Evolutionary conservation across 2,329 filamentous ascomycete genomes (phyloP).

Genomic region (Penicillium sp.): DNA sequence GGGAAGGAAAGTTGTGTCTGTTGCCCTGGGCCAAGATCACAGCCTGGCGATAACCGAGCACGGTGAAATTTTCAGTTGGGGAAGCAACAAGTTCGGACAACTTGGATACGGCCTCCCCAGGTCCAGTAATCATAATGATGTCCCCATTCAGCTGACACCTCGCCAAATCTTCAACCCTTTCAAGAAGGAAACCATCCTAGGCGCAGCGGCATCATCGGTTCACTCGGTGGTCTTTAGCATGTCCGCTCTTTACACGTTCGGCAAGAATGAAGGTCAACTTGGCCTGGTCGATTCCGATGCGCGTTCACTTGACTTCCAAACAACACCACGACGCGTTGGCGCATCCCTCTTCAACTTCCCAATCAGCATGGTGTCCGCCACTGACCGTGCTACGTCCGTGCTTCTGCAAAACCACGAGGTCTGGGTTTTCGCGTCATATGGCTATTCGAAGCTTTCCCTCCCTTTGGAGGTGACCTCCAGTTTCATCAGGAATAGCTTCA

Average conservation of each 20-base stretch:
- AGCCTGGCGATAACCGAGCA: constrained; percentile 77
- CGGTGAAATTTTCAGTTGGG: constrained; percentile 95
- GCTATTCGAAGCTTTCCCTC: constrained; percentile 86
- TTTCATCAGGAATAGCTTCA: constrained; percentile 62
- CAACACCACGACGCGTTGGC: constrained; percentile 78
- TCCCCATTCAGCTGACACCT: constrained; percentile 74
- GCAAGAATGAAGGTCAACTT: constrained; percentile 90
- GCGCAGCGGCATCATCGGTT: constrained; percentile 80
- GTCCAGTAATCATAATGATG: constrained; percentile 64
- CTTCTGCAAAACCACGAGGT: constrained; percentile 83
- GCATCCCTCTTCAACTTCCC: constrained; percentile 70
- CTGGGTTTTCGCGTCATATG: constrained; percentile 92
- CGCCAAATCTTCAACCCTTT: constrained; percentile 87
- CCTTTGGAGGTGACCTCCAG: constrained; percentile 69
- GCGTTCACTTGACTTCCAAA: constrained; percentile 79
- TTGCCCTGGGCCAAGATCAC: constrained; percentile 88
- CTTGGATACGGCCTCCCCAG: constrained; percentile 77
- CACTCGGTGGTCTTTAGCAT: constrained; percentile 88
- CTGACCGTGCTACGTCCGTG: constrained; percentile 82
- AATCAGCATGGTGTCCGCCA: constrained; percentile 78
- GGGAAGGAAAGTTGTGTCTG: constrained; percentile 68
- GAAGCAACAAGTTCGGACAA: constrained; percentile 78
- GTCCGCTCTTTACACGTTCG: constrained; percentile 83
- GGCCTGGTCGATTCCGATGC: constrained; percentile 94
- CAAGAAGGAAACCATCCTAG: constrained; percentile 77